Evolutionary conservation across 1,139 yeast species (phyloP), one percentile per base, ranked within the genome.

Genomic region (Protomyces pachydermus): DNA sequence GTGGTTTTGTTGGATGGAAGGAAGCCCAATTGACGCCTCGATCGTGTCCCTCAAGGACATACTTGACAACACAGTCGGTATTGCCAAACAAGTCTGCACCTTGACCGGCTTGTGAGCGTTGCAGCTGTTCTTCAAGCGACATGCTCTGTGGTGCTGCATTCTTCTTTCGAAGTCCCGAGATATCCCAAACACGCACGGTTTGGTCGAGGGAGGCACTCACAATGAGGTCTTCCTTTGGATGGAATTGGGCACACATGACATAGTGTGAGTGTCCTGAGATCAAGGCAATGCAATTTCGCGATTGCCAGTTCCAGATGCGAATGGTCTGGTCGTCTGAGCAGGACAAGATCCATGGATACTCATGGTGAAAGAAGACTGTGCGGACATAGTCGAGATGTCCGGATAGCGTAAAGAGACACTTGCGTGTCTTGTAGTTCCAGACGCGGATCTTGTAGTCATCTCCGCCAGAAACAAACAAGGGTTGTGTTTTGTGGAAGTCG

Each of bases 231-330:
- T 95, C 97, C 58, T 86, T 80, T 53, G 97, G 98, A 74, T 95
- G 99, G 82, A 95, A 95, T 77, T 89, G 96, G 1, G 98, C 98
- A 71, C 95, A 88, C 95, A 93, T 89, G 67, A 95, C 98, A 76
- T 95, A 95, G 78, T 95, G 98, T 77, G 91, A 91, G 77, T 95
- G 99, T 67, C 99, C 98, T 6, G 98, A 93, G 72, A 95, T 80
- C 72, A 97, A 90, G 28, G 98, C 98, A 72, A 95, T 88, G 75
- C 91, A 95, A 38, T 57, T 65, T 71, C 98, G 86, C 75, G 91
- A 91, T 79, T 95, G 98, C 98, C 98, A 95, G 78, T 95, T 95
- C 99, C 99, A 95, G 71, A 95, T 93, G 74, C 98, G 83, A 70
- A 95, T 91, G 54, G 99, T 95, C 78, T 95, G 98, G 79, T 95